Percentiles rank a stretch among this genome's conserved stretches.
Evolutionary conservation across 2,329 filamentous ascomycete species (phyloP).

Genomic region (Rhinocladiella mackenziei): DNA sequence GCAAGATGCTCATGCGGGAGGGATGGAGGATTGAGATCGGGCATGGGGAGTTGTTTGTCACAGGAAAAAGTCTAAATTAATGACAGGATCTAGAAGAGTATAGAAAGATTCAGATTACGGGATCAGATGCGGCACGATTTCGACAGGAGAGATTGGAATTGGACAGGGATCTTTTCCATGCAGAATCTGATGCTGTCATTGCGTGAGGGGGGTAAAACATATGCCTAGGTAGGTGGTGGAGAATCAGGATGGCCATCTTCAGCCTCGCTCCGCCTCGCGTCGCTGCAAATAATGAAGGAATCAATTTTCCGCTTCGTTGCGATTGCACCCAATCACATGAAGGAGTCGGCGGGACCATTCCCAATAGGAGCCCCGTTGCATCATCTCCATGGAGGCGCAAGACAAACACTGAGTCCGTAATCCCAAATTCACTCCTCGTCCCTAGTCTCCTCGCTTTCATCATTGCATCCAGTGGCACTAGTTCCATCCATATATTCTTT

Average conservation of each 20-base stretch:
- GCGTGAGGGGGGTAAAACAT: neutral
- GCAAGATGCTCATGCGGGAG: constrained; percentile 66
- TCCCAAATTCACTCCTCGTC: constrained; percentile 6
- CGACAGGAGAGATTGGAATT: neutral
- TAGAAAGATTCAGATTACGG: neutral
- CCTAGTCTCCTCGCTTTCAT: neutral
- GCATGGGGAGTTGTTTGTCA: constrained; percentile 67
- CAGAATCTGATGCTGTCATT: neutral
- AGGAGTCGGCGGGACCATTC: too few relatives aligned
- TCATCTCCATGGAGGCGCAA: constrained; percentile 9
- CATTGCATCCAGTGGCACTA: neutral
- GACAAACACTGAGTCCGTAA: too few relatives aligned
- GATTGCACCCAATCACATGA: constrained; percentile 2
- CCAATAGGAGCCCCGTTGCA: too few relatives aligned
- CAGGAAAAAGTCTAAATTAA: constrained; percentile 49
- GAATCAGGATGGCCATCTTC: neutral
- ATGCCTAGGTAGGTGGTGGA: neutral
- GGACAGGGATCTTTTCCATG: neutral
- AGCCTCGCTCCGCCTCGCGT: neutral
- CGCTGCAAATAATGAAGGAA: constrained; percentile 8
- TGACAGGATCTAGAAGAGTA: constrained; percentile 2
- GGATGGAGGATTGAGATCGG: constrained; percentile 78
- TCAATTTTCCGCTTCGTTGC: neutral
- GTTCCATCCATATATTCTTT: neutral
- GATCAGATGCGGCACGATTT: neutral